Percentiles rank a stretch among this genome's conserved stretches.
Evolutionary conservation across 1,139 yeast species (phyloP).

Genomic region (Magnusiomyces fungicola): DNA sequence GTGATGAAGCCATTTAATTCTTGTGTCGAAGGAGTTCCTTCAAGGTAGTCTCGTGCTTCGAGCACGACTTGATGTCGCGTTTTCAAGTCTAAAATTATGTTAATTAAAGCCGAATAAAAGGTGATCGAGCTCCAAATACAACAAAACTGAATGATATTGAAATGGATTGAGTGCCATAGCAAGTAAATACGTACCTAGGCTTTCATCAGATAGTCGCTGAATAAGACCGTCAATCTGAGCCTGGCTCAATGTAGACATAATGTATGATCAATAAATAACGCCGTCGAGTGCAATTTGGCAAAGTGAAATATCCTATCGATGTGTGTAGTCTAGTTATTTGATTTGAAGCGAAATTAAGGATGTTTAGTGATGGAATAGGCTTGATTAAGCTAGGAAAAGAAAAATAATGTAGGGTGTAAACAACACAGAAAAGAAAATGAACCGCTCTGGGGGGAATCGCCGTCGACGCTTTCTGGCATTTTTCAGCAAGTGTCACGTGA

Average conservation of each 20-base stretch:
- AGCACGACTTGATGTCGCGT: slow-evolving; percentile 60
- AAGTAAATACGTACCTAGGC: slow-evolving; percentile 16
- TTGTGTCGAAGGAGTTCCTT: slow-evolving; percentile 67
- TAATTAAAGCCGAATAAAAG: background rate
- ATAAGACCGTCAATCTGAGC: slow-evolving; percentile 17
- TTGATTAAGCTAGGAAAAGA: background rate
- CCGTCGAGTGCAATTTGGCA: no score
- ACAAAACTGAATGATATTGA: no score
- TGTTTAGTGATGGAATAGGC: background rate
- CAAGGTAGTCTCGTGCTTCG: slow-evolving; percentile 80
- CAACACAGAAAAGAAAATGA: background rate
- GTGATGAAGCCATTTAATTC: slow-evolving; percentile 52
- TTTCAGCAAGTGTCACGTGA: slow-evolving; percentile 3
- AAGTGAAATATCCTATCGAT: no score
- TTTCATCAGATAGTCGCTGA: slow-evolving; percentile 19
- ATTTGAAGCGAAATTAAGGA: no score
- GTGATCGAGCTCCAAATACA: background rate
- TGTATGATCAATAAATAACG: background rate
- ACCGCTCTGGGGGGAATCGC: background rate
- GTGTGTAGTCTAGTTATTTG: no score
- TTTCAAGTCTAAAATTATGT: slow-evolving; percentile 41
- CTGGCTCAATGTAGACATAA: slow-evolving; percentile 13
- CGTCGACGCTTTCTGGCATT: background rate
- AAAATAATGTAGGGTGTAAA: background rate
- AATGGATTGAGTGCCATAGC: background rate